phyloP scores from a whole-genome alignment of 106 monocot species.

The Dioscorea alata region DNA sequence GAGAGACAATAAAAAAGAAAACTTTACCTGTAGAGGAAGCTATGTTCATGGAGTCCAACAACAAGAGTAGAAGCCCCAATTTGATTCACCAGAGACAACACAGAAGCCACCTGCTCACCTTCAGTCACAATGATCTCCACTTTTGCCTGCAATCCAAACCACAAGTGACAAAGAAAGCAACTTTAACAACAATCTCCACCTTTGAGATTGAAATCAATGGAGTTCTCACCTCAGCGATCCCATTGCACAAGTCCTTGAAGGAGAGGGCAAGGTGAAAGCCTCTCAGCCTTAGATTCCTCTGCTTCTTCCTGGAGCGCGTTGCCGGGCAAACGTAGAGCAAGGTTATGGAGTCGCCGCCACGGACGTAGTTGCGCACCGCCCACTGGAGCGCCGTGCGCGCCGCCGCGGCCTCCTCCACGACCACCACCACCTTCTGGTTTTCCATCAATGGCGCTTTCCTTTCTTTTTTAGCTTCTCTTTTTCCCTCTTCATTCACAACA shows the following conservation, averaged over 20 bases:
- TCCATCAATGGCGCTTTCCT: constrained; percentile 25
- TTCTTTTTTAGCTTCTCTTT: too few species aligned
- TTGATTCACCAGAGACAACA: constrained; percentile 48
- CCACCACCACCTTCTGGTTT: constrained; percentile 75
- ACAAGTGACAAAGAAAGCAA: neutral
- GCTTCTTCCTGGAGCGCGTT: constrained; percentile 53
- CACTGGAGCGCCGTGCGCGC: constrained; percentile 57
- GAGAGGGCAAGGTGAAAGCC: constrained; percentile 93
- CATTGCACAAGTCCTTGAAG: constrained; percentile 81
- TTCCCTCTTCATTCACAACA: too few species aligned
- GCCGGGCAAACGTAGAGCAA: constrained; percentile 62
- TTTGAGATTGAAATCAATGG: neutral
- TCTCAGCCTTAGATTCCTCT: constrained; percentile 47
- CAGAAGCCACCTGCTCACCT: constrained; percentile 50
- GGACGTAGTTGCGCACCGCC: constrained; percentile 72
- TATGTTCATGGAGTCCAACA: constrained; percentile 74
- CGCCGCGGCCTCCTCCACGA: constrained; percentile 73
- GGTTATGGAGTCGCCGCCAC: constrained; percentile 59
- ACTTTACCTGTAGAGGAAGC: constrained; percentile 77
- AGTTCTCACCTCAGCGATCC: constrained; percentile 56
- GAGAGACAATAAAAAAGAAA: too few species aligned
- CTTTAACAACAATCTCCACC: neutral
- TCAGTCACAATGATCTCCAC: constrained; percentile 94
- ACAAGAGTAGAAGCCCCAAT: constrained; percentile 68
- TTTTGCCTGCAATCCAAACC: constrained; percentile 46